Evolutionary conservation across 768 basidiomycete genomes (phyloP), one percentile per base, ranked within the genome.

Genomic region (Nidula microcarpa): DNA sequence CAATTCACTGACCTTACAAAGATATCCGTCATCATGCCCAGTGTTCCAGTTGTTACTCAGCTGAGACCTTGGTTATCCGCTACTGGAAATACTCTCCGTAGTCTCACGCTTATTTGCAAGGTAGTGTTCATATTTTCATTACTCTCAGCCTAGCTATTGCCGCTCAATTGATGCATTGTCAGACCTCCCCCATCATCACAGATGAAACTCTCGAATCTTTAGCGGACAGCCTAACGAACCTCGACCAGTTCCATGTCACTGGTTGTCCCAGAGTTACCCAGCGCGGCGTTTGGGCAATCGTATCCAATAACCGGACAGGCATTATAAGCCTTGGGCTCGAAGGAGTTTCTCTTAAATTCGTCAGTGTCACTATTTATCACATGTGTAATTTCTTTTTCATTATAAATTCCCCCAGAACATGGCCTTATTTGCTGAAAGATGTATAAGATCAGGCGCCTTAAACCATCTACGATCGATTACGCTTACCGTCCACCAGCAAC

Each of bases 21-120:
- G 58, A 71, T 93, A 49, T 78, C 81, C 1, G 63, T 93, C 52
- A 89, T 92, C 49, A 89, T 91, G 90, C 89, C 90, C 11, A 85
- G 81, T 53, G 59, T 61, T 1, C 63, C 67, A 2, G 82, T 91
- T 6, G 70, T 85, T 17, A 65, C 69, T 35, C 66, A 76, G 5
- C 62, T 91, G 17, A 68, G 67, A 1, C 46, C 63, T 2, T 90
- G 89, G 89, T 63, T 82, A 11, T 60, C 60, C 8, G 52, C 64
- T 7, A 80, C 74, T 2, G 74, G 75, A 0, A 43, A 60, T 30
- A 77, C 74, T 2, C 71, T 93, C 47, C 74, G 72, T 33, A 81
- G 71, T 55, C 68, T 93, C 46, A 84, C 82, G 4, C 58, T 92
- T 9, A 78, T 90, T 45, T 91, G 89, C 67, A 87, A 85, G 75